Percentiles rank a stretch among this genome's conserved stretches.
phyloP scores from a whole-genome alignment of 192 early-diverging fungal genomes.

The Podila epicladia region DNA sequence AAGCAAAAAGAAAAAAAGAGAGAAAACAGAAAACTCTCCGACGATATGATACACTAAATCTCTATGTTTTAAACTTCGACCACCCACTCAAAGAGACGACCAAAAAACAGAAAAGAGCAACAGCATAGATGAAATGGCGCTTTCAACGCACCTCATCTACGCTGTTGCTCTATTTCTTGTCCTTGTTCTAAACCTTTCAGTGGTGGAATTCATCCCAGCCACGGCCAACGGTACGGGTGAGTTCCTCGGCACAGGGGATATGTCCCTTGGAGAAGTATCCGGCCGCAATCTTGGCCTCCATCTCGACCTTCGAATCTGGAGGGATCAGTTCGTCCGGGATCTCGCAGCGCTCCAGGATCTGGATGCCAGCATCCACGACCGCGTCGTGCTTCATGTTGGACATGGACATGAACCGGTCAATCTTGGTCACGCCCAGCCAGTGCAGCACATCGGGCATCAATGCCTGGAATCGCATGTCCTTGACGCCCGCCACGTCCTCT shows the following conservation, averaged over 20 bases:
- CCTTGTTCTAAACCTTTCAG: constrained; percentile 11
- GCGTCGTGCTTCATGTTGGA: constrained; percentile 88
- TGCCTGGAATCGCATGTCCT: constrained; percentile 96
- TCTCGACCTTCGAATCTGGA: constrained; percentile 91
- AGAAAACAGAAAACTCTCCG: too few relatives aligned
- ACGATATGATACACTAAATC: too few relatives aligned
- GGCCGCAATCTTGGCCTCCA: constrained; percentile 96
- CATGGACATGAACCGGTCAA: constrained; percentile 88
- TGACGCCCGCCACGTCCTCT: constrained; percentile 48
- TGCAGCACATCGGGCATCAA: constrained; percentile 97
- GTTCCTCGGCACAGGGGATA: constrained; percentile 64
- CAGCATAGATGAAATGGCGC: too few relatives aligned
- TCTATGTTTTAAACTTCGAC: too few relatives aligned
- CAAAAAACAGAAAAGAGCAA: too few relatives aligned
- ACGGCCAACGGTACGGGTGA: constrained; percentile 81
- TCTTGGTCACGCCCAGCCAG: constrained; percentile 94
- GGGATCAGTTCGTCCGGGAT: constrained; percentile 93
- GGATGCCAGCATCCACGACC: constrained; percentile 80
- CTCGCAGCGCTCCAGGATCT: constrained; percentile 85
- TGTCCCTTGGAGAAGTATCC: constrained; percentile 88
- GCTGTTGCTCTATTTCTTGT: too few relatives aligned
- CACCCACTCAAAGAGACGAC: too few relatives aligned
- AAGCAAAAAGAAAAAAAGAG: too few relatives aligned
- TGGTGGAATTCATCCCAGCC: constrained; percentile 81
- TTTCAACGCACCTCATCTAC: too few relatives aligned